Base-by-base conservation (phyloP, 345 rosid genomes). In the Euclidium syriacum region DNA sequence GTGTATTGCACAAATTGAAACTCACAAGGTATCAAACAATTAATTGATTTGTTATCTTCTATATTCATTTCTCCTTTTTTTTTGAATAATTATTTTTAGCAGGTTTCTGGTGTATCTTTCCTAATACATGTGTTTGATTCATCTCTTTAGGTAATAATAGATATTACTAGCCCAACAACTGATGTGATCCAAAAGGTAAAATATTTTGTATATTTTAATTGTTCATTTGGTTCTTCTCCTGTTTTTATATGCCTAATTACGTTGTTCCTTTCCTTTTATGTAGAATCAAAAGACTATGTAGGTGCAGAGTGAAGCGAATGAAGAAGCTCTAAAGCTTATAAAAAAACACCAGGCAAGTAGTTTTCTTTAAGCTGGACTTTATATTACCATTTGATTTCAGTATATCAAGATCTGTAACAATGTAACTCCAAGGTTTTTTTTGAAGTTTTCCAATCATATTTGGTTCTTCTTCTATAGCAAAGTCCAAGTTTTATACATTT, bases 1-100 rank as follows among this genome's bases (percentile, higher is more conserved):
- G 72, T 68, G 88, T 35, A 90, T 90, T 79, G 99, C 97, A 52
- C 97, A 94, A 73, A 85, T 94, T 60, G 99, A 94, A 74, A 94
- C 99, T 2, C 96, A 94, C 79, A 94, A 94, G 86, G 99, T 94
- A 70, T 33, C 25, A 40, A 47, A 23, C 40, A 46, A 0, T 12
- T 55, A 12, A 42, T 38, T 53, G n/a, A 17, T 23, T 24, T 19
- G n/a, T 12, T 15, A 5, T 73, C 30, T n/a, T 54, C 17, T 32
- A 8, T 64, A 7, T 48, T 19, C 35, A 12, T 19, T 48, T 38
- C 8, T 6, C 3, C 22, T 35, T 20, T 43, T n/a, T n/a, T n/a
- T 51, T 20, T 38, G n/a, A 24, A 23, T 46, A 42, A 6, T 42
- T n/a, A n/a, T 71, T 20, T n/a, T 16, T 49, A 5, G 19, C 20